Percentiles rank a stretch among this genome's conserved stretches.
Conservation (phyloP, 1,284 basidiomycete species). For the Pyrrhoderma noxium region DNA sequence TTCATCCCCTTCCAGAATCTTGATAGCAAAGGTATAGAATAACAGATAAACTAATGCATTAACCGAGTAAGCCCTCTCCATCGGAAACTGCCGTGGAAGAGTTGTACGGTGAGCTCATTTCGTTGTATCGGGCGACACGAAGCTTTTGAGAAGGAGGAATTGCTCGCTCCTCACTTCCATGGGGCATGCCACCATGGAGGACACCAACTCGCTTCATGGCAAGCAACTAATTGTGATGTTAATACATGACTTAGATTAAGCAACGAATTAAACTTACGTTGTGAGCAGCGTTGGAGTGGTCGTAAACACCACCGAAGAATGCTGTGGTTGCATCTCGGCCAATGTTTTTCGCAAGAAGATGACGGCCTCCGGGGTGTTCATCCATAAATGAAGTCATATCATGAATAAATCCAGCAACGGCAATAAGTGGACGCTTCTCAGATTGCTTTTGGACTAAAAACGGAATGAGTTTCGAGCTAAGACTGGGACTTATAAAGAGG, state of each 20-base stretch:
- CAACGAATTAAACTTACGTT: conserved; percentile 42
- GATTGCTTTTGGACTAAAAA: conserved; percentile 67
- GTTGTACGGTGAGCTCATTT: conserved; percentile 46
- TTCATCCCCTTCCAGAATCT: too few species aligned
- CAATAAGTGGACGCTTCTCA: conserved; percentile 68
- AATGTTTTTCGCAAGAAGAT: conserved; percentile 63
- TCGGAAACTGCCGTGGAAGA: conserved; percentile 32
- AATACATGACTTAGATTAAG: conserved; percentile 17
- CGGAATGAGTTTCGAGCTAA: conserved; percentile 16
- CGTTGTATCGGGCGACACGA: conserved; percentile 59
- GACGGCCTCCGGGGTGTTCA: conserved; percentile 83
- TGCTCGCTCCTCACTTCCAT: conserved; percentile 55
- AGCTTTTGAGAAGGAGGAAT: conserved; percentile 64
- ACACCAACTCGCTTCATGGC: conserved; percentile 90
- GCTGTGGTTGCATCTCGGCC: conserved; percentile 85
- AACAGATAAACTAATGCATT: background rate
- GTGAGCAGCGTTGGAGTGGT: conserved; percentile 89
- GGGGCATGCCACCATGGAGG: conserved; percentile 66
- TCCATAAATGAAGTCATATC: conserved; percentile 83
- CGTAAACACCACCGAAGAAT: conserved; percentile 92
- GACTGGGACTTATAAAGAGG: background rate
- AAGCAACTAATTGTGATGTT: conserved; percentile 39
- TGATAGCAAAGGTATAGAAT: background rate
- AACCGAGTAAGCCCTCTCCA: conserved; percentile 31
- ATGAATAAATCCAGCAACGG: conserved; percentile 87